Conservation (phyloP, 805 yeast genomes). For the Barnettozyma botsteinii region DNA sequence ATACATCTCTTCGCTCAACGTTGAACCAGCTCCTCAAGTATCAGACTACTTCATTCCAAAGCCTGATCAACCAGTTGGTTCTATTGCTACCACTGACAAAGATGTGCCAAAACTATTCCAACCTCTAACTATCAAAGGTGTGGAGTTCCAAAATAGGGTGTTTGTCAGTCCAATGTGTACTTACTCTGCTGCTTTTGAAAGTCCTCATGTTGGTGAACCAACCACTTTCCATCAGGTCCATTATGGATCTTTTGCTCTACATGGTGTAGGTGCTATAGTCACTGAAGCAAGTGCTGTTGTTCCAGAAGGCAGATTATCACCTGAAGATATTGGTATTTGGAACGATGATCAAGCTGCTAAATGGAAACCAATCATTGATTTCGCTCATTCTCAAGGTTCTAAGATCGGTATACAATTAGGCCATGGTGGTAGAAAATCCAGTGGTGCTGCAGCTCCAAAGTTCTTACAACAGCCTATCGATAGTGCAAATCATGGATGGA, state of each 20-base stretch:
- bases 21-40: conserved; percentile 5
- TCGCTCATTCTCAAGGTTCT: conserved; percentile 39
- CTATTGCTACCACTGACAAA: background rate
- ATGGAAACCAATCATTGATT: conserved; percentile 37
- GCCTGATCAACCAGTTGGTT: conserved; percentile 4
- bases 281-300: conserved; percentile 41
- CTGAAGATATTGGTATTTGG: conserved; percentile 47
- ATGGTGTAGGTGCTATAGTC: conserved; percentile 46
- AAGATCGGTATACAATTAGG: conserved; percentile 48
- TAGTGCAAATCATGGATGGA: conserved; percentile 35
- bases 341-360: conserved; percentile 41
- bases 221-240: conserved; percentile 45
- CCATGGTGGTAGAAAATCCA: conserved; percentile 50
- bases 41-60: conserved; percentile 5
- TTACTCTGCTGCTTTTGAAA: conserved; percentile 34
- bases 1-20: background rate
- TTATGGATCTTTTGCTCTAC: conserved; percentile 39
- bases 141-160: conserved; percentile 39
- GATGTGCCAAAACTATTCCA: conserved; percentile 18
- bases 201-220: conserved; percentile 30
- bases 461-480: conserved; percentile 29
- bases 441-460: conserved; percentile 29
- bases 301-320: conserved; percentile 37
- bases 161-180: conserved; percentile 56
- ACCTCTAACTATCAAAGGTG: conserved; percentile 17